These are phyloP conservation scores for Suillus subaureus DNA, from an alignment of 768 basidiomycete genomes.

Conservation along the genomic window DNA sequence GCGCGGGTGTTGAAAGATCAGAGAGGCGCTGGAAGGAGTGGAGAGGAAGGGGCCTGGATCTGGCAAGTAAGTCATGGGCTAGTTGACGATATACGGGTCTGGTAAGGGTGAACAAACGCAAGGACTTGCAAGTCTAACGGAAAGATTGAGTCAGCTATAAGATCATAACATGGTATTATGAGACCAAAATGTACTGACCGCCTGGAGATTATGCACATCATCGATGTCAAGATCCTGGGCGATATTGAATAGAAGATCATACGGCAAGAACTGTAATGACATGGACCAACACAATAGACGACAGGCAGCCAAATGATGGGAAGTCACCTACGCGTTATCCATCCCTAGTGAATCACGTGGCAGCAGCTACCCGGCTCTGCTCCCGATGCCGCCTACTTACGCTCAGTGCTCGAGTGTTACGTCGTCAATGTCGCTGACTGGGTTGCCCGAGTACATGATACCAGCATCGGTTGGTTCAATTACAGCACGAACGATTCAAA, in stretches of 20 bases:
- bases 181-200: conserved; percentile 47
- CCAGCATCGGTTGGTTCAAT: background rate
- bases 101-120: conserved; percentile 62
- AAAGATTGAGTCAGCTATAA: background rate
- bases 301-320: conserved; percentile 2
- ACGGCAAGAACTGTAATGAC: conserved; percentile 53
- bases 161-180: conserved; percentile 5
- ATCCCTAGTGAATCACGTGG: background rate
- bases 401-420: background rate
- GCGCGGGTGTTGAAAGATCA: conserved; percentile 63
- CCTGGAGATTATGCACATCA: conserved; percentile 63
- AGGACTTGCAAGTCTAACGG: conserved; percentile 59
- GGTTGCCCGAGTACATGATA: background rate
- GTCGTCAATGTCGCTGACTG: background rate
- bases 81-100: conserved; percentile 70
- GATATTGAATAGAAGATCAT: conserved; percentile 72
- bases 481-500: background rate
- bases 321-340: conserved; percentile 5
- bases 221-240: conserved; percentile 59
- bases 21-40: conserved; percentile 69
- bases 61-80: conserved; percentile 59
- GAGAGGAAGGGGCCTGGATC: conserved; percentile 69
- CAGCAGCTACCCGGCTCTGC: background rate
- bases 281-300: conserved; percentile 15
- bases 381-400: no score